Evolutionary conservation across 139 green algal species (phyloP).

Genomic region (Closterium sp.): DNA sequence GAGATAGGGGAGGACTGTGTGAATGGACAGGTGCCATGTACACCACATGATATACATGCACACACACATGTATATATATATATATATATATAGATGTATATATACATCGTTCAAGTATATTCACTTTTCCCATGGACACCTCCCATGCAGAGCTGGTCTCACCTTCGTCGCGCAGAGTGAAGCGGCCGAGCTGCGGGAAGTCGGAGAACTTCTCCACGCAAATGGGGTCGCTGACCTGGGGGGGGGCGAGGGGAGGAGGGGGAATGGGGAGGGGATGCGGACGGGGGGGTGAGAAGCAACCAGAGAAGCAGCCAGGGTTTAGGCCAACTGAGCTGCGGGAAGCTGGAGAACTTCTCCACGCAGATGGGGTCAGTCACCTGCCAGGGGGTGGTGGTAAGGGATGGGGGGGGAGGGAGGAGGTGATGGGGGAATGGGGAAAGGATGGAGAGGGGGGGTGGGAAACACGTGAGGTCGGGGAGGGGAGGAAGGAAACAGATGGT

Average conservation of each 20-base stretch:
- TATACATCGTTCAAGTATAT: not conserved
- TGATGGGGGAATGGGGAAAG: not conserved
- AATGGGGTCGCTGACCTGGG: conserved; percentile 43
- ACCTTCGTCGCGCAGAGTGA: conserved; percentile 63
- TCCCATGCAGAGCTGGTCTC: not conserved
- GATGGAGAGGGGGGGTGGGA: conserved; percentile 33
- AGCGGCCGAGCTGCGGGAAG: conserved; percentile 61
- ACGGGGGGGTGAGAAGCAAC: not conserved
- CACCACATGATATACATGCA: not conserved
- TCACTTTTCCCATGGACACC: conserved; percentile 6
- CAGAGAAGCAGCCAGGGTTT: conserved; percentile 46
- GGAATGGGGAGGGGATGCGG: not conserved
- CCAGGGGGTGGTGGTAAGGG: not conserved
- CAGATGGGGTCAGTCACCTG: conserved; percentile 49
- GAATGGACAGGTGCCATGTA: not conserved
- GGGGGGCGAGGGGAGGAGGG: no score
- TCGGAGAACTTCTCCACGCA: conserved; percentile 59
- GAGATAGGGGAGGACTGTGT: not conserved
- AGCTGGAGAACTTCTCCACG: conserved; percentile 56
- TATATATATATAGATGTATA: no score
- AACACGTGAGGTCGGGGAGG: conserved; percentile 56
- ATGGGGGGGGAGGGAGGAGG: no score
- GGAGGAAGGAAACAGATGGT: no score
- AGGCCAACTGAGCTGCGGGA: conserved; percentile 59
- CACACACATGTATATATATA: not conserved